Base-by-base conservation (phyloP, 371 early-diverging fungal species). In the Rhizopus sp. region DNA sequence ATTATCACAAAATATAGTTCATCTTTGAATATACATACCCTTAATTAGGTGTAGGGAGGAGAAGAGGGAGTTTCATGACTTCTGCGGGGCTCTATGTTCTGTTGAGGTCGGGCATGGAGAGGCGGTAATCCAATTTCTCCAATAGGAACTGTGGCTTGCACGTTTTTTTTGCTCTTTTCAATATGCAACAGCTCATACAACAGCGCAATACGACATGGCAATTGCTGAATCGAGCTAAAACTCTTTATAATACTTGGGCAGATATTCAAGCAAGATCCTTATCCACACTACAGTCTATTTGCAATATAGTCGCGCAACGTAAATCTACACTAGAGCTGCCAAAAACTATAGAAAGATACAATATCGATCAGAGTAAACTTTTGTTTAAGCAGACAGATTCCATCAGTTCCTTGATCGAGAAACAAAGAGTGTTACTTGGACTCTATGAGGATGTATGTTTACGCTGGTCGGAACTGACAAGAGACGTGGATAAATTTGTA, bases 21-120 rank as follows among this genome's bases (percentile, higher is more conserved):
- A n/a, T n/a, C 15, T 31, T 16, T 37, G 17, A 33, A 12, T 4
- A 50, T 45, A 51, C 59, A 42, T 46, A 65, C 65, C 65, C 65
- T 65, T 65, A 60, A 64, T 59, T 65, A 57, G 65, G 65, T 65
- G 66, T 56, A 56, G 57, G 65, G 57, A 60, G 65, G 65, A 65
- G 59, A 60, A 65, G 65, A 65, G 65, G 50, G 57, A 57, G 65
- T 57, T 60, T 60, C 13, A 41, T n/a, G 10, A 2, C 41, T 41
- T 41, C 6, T 23, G 23, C 23, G 23, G 23, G 23, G 23, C 23
- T 23, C 23, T 23, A 23, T 23, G 23, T 23, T 0, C 23, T 23
- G 23, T 23, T 23, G 23, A 23, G 23, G 23, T 23, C 23, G 23
- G 23, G 23, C 23, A 41, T n/a, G 41, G 6, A 15, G 41, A 12